Conservation (phyloP, 805 yeast species). For the Teunomyces gatunensis region DNA sequence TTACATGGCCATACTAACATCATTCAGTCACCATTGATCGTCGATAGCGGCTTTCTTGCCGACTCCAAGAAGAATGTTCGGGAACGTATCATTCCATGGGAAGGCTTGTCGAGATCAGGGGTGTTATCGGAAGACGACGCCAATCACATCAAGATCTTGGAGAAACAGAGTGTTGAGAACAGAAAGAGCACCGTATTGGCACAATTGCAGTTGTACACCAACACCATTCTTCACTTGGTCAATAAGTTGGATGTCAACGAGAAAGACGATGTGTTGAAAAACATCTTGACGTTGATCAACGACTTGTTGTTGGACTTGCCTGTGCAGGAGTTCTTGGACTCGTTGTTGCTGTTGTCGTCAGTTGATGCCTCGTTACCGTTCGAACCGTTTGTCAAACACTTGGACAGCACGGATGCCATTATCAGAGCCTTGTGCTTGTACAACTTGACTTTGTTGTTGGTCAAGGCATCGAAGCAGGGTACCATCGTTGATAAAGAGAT, state of each 20-base stretch:
- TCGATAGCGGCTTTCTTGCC: conserved; percentile 66
- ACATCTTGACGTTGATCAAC: conserved; percentile 57
- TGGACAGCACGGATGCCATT: conserved; percentile 55
- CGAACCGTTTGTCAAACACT: conserved; percentile 49
- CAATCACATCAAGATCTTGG: conserved; percentile 51
- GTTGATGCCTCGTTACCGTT: conserved; percentile 50
- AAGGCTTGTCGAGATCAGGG: conserved; percentile 75
- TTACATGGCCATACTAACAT: not conserved
- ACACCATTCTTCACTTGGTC: conserved; percentile 53
- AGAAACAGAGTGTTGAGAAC: conserved; percentile 45
- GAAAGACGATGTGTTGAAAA: conserved; percentile 66
- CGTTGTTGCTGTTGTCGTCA: conserved; percentile 42
- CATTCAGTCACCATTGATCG: conserved; percentile 31
- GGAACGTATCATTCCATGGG: conserved; percentile 88
- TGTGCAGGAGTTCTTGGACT: conserved; percentile 28
- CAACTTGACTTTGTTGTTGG: conserved; percentile 50
- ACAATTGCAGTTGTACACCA: conserved; percentile 52
- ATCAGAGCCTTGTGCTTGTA: conserved; percentile 55
- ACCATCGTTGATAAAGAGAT: conserved; percentile 32
- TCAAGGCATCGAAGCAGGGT: conserved; percentile 16
- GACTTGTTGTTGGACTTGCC: conserved; percentile 49
- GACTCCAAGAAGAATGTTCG: conserved; percentile 68
- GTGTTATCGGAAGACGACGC: conserved; percentile 69
- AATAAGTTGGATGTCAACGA: conserved; percentile 40
- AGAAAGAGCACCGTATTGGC: conserved; percentile 39